These are phyloP conservation scores for Auriscalpium microsporum DNA, from an alignment of 768 basidiomycete species.

Conservation along the genomic window DNA sequence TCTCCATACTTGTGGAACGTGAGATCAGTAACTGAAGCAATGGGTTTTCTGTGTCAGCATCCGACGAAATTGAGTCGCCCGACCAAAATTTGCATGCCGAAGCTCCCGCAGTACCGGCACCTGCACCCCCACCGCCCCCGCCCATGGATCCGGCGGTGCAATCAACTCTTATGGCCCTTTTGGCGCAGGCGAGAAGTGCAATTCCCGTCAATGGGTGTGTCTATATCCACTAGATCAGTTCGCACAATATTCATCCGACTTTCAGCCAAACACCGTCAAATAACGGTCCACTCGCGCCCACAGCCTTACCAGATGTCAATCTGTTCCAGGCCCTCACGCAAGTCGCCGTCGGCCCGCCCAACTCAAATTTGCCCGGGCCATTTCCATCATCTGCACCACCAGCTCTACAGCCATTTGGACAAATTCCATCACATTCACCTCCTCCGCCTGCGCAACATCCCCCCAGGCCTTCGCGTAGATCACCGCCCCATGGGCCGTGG, in stretches of 20 bases:
- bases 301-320: slow-evolving; percentile 35
- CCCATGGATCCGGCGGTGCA: slow-evolving; percentile 10
- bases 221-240: neutral
- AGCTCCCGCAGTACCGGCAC: neutral
- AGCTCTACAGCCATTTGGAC: neutral
- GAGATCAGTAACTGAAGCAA: slow-evolving; percentile 61
- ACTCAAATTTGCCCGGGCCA: neutral
- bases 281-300: slow-evolving; percentile 26
- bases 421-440: neutral
- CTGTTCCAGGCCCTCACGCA: slow-evolving; percentile 73
- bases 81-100: too few species aligned
- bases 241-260: neutral
- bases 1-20: slow-evolving; percentile 38
- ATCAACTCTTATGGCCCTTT: slow-evolving; percentile 35
- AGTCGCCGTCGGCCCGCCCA: slow-evolving; percentile 23
- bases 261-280: slow-evolving; percentile 59
- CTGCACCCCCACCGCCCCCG: slow-evolving; percentile 12
- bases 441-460: neutral
- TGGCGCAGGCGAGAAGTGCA: slow-evolving; percentile 56
- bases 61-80: slow-evolving; percentile 12
- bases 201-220: slow-evolving; percentile 30
- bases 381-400: neutral
- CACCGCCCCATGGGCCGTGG: slow-evolving; percentile 35
- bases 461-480: neutral
- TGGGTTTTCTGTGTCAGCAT: slow-evolving; percentile 31